A percentile compares a stretch with the other conserved stretches of the same genome.
phyloP scores from a whole-genome alignment of 192 early-diverging fungal genomes.

The Coemansia sp. region DNA sequence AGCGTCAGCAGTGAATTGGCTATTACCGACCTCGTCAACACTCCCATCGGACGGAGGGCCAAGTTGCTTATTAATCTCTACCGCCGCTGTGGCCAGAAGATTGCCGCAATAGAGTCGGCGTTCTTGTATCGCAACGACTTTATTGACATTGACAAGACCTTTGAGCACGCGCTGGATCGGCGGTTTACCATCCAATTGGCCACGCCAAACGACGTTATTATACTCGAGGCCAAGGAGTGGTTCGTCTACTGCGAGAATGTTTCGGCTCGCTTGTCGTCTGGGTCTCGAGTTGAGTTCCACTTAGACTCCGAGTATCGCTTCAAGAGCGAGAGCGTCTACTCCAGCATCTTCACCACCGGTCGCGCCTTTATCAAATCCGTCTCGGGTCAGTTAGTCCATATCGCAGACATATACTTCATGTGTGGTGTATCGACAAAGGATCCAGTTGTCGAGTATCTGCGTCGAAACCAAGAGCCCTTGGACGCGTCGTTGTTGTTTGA shows the following conservation, averaged over 20 bases:
- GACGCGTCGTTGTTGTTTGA: conserved; percentile 75
- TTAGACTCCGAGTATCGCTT: conserved; percentile 71
- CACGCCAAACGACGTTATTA: conserved; percentile 75
- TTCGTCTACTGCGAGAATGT: conserved; percentile 47
- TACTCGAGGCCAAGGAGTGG: conserved; percentile 86
- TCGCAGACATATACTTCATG: conserved; percentile 77
- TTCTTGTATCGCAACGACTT: conserved; percentile 84
- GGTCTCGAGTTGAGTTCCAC: conserved; percentile 71
- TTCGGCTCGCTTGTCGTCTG: conserved; percentile 54
- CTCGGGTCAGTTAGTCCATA: conserved; percentile 63
- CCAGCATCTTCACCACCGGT: conserved; percentile 72
- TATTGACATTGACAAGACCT: conserved; percentile 72
- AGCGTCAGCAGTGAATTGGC: conserved; percentile 68
- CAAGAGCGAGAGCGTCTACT: conserved; percentile 60
- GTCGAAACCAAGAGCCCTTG: conserved; percentile 67
- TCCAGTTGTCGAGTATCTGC: conserved; percentile 82
- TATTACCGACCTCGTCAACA: conserved; percentile 80
- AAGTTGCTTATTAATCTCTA: conserved; percentile 70
- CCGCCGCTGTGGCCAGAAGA: conserved; percentile 59
- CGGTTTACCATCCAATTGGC: conserved; percentile 67
- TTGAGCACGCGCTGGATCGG: conserved; percentile 71
- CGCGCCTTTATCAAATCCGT: conserved; percentile 59
- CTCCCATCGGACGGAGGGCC: conserved; percentile 78
- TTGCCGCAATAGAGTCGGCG: conserved; percentile 73
- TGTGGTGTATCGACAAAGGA: conserved; percentile 71